Percentiles rank a stretch among this genome's conserved stretches.
Conservation (phyloP, 2,329 filamentous ascomycete genomes). For the Lasiodiplodia sp. region DNA sequence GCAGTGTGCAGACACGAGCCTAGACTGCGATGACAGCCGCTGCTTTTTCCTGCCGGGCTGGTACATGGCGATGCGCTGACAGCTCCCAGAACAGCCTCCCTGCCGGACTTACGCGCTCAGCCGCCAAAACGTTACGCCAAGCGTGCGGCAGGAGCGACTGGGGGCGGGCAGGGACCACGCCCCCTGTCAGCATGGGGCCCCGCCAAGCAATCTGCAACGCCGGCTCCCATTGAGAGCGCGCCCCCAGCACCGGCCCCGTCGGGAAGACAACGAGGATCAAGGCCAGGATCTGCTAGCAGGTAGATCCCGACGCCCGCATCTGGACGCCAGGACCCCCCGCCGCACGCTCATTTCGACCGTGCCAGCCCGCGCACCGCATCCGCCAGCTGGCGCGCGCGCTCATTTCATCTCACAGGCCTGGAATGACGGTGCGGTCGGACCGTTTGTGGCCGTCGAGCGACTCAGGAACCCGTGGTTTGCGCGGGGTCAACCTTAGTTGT, state of each 20-base stretch:
- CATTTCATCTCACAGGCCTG: conserved; percentile 6
- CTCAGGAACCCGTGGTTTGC: conserved; percentile 6
- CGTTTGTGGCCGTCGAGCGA: conserved; percentile 1
- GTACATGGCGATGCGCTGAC: neutral
- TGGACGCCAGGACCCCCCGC: conserved; percentile 1
- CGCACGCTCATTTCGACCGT: neutral
- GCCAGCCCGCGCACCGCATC: conserved; percentile 1
- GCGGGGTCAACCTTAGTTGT: conserved; percentile 20
- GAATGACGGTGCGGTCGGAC: conserved; percentile 1
- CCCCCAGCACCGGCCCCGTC: neutral
- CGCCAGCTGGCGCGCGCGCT: conserved; percentile 1
- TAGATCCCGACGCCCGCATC: neutral
- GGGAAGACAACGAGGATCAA: neutral
- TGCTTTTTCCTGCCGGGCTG: too few species aligned
- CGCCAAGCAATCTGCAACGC: neutral
- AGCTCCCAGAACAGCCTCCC: neutral
- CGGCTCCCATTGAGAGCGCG: neutral
- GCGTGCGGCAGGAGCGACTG: neutral
- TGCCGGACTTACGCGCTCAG: neutral
- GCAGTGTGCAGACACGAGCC: too few species aligned
- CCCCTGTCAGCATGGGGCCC: neutral
- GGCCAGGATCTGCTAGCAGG: neutral
- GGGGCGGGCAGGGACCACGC: neutral
- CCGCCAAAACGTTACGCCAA: neutral
- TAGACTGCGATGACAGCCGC: too few species aligned